Base-by-base conservation (phyloP, 164 flowering plant genomes). In the Stephania japonica region DNA sequence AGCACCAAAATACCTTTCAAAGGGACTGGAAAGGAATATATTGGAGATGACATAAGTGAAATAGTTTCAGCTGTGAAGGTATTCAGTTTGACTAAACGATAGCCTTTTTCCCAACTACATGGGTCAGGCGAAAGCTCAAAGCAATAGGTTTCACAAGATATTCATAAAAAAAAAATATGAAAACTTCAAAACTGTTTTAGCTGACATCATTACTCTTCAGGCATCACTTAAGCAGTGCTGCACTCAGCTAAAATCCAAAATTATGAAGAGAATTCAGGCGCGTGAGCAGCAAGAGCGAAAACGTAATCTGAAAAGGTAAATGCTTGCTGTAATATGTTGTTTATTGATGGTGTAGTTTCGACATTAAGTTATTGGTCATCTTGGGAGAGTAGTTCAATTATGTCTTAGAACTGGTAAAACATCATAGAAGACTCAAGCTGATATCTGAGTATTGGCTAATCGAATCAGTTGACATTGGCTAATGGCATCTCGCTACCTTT, bases 1-100 rank as follows among this genome's bases (percentile, higher is more conserved):
- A 95, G 99, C 84, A 93, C 99, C 68, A 95, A 95, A 83, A 95
- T 95, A 66, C 99, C 99, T 59, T 95, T 95, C 74, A 95, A 95
- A 84, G 99, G 99, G 61, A 93, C 97, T 50, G 98, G 99, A 25
- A 95, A 93, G 80, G 99, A 95, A 81, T 95, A 95, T 75, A 95
- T 95, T 84, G 99, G 99, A 73, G 99, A 93, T 86, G 97, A 95
- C 78, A 95, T 93, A 68, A 89, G 80, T 78, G 99, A 95, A 78
- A 91, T 95, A 77, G 93, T 97, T 78, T 81, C 93, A 70, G 99
- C 97, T 76, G 97, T 95, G 66, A 93, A 93, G 97, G 98, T 93
- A 72, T 76, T 73, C 23, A 47, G 59, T 47, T 73, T 56, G 16
- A 14, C 67, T 65, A 7, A 70, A 13, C 59, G 12, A 12, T 7